Conservation (phyloP, 2,329 filamentous ascomycete genomes). For the Sarocladium kiliense region DNA sequence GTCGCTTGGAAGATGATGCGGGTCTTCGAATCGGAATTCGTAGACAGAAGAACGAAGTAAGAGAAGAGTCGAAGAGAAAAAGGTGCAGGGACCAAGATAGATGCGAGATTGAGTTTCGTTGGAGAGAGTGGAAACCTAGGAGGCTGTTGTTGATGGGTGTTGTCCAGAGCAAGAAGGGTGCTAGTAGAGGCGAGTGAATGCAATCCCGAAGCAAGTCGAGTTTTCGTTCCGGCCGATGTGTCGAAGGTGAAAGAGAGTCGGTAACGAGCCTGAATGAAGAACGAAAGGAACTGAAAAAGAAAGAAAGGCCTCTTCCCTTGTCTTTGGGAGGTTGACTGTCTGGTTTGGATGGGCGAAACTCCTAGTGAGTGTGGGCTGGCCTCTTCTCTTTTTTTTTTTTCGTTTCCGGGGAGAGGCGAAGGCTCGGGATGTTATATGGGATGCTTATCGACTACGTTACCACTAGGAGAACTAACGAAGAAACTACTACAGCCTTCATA, state of each 20-base stretch:
- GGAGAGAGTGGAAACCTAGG: neutral
- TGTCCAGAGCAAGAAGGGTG: neutral
- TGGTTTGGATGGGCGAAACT: constrained; percentile 1
- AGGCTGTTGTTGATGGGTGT: neutral
- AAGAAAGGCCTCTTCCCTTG: constrained; percentile 1
- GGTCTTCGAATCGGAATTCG: no score
- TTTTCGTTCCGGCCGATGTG: neutral
- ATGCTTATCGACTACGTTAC: neutral
- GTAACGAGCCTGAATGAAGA: neutral
- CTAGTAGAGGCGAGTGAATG: neutral
- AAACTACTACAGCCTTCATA: no score
- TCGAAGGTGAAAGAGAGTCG: neutral
- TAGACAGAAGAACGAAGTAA: no score
- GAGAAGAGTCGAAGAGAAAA: no score
- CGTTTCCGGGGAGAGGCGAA: neutral
- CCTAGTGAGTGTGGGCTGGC: neutral
- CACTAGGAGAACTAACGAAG: no score
- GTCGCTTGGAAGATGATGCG: no score
- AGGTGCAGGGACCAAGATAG: no score
- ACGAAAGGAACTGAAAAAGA: neutral
- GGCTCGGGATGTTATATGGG: constrained; percentile 1
- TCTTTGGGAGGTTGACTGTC: neutral
- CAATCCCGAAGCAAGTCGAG: neutral
- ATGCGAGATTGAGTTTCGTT: no score
- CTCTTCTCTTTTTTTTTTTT: neutral